Base-by-base conservation (phyloP, 2,329 filamentous ascomycete genomes). In the Cladosporium sp. region DNA sequence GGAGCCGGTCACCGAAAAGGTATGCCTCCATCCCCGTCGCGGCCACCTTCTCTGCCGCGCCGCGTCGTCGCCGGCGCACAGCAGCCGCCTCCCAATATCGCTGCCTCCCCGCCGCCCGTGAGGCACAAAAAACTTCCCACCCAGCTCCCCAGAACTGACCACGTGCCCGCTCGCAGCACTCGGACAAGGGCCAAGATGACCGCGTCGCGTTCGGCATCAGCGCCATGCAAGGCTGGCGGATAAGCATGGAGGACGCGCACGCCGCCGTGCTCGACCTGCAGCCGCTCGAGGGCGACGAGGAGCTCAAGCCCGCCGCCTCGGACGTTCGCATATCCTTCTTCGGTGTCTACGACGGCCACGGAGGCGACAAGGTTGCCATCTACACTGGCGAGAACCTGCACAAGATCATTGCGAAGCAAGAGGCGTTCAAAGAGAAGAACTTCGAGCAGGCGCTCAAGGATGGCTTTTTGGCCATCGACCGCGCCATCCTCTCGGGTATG, bases 141-240 rank as follows among this genome's bases (percentile, higher is more conserved):
- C 8, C 40, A 34, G 3, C 22, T 28, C 22, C 22, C 22, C 22
- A 28, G 13, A 43, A 37, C 48, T 50, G 48, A 50, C 48, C 48
- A 43, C 40, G 40, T 50, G 48, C 31, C 19, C 32, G 8, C 33
- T 13, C 49, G 49, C 66, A 97, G 93, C 79, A 84, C 75, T 98
- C 93, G 67, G 85, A 86, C 70, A 84, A 84, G 69, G 91, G 91
- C 74, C 85, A 89, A 76, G 91, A 97, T 87, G 90, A 95, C 61
- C 85, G 89, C 69, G 84, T 95, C 69, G 75, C 93, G 69, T 98
- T 88, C 73, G 93, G 93, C 68, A 84, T 97, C 61, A 98, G 93
- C 61, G 90, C 90, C 74, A 98, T 98, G 93, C 93, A 98, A 75
- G 93, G 93, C 78, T 98, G 93, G 93, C 87, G 93, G 76, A 97